These are phyloP conservation scores for Wickerhamomyces ciferrii DNA, from an alignment of 805 yeast genomes.

Conservation along the genomic window DNA sequence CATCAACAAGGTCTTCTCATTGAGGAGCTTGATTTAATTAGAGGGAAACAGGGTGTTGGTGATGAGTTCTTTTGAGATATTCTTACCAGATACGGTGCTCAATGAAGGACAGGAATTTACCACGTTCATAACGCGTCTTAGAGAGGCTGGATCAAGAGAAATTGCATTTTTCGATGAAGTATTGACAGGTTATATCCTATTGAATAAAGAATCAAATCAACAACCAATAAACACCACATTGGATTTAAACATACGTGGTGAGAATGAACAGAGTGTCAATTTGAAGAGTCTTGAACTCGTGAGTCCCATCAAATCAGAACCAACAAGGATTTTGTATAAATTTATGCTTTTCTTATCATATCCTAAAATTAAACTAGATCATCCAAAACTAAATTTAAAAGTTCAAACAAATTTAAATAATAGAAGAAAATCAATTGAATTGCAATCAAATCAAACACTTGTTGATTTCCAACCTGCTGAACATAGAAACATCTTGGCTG, in stretches of 20 bases:
- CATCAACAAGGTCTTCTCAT: background rate
- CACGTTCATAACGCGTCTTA: background rate
- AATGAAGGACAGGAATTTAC: background rate
- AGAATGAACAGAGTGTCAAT: background rate
- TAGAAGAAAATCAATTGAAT: background rate
- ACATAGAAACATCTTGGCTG: constrained; percentile 12
- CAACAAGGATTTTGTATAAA: constrained; percentile 3
- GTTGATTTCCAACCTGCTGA: constrained; percentile 12
- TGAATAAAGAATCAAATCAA: background rate
- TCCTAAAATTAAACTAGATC: constrained; percentile 17
- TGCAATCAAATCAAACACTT: background rate
- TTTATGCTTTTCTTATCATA: constrained; percentile 12
- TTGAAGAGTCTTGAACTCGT: background rate
- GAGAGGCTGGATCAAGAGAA: background rate
- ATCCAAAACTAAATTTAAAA: constrained; percentile 10
- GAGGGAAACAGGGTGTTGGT: background rate
- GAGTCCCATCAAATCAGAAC: background rate
- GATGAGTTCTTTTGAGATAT: background rate
- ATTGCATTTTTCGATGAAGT: background rate
- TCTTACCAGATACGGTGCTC: background rate
- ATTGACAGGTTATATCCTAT: background rate
- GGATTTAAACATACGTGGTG: background rate
- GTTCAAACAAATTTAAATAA: constrained; percentile 1
- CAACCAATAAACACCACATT: background rate
- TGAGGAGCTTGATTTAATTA: too few species aligned